phyloP scores from a whole-genome alignment of 192 early-diverging fungal genomes.

The Ambispora gerdemannii region DNA sequence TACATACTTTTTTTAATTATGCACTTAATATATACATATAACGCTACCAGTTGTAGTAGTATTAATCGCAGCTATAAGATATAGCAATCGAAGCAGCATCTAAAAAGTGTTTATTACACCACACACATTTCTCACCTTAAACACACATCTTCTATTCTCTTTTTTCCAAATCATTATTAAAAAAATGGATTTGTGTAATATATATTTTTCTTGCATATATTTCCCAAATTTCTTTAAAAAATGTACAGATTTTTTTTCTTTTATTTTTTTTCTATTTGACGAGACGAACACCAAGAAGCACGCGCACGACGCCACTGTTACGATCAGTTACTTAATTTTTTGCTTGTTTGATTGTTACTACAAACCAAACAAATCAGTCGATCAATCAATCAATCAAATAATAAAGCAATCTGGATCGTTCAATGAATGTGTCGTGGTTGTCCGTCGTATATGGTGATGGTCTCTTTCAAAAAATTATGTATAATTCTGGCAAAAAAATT shows the following conservation, averaged over 20 bases:
- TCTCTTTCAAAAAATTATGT: too few relatives aligned
- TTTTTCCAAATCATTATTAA: conserved; percentile 5
- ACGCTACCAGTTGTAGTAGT: neutral
- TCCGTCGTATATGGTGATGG: neutral
- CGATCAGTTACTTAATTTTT: neutral
- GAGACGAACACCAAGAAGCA: neutral
- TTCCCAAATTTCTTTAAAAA: conserved; percentile 6
- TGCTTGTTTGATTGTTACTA: neutral
- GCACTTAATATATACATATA: neutral
- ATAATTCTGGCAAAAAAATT: too few relatives aligned
- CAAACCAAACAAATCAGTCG: too few relatives aligned
- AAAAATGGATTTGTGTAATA: conserved; percentile 21
- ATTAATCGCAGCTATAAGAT: neutral
- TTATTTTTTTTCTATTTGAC: conserved; percentile 18
- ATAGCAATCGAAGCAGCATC: neutral
- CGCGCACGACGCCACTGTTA: too few relatives aligned
- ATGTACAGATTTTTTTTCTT: neutral
- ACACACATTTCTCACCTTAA: neutral
- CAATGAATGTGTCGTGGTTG: too few relatives aligned
- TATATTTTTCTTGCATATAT: conserved; percentile 10
- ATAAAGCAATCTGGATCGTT: too few relatives aligned
- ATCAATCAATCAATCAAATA: too few relatives aligned
- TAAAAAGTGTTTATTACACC: neutral
- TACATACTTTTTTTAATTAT: neutral
- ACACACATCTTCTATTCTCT: neutral